A percentile compares a stretch with the other conserved stretches of the same genome.
phyloP scores from a whole-genome alignment of 2,329 filamentous ascomycete species.

The Stromatinia cepivora region DNA sequence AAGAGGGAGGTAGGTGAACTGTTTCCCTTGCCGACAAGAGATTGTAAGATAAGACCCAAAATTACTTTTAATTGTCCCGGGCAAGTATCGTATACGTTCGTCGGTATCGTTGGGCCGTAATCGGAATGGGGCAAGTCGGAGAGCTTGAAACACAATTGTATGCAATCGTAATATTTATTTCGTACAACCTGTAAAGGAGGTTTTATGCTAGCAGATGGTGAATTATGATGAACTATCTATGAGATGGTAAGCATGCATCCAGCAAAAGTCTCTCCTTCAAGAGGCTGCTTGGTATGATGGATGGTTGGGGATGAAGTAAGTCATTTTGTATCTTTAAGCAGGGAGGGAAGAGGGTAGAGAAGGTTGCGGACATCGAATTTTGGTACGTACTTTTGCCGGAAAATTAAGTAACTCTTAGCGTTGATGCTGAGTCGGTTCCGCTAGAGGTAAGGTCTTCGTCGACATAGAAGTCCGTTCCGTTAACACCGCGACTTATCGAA shows the following conservation, averaged over 20 bases:
- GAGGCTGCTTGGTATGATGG: background rate
- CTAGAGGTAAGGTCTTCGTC: slow-evolving; percentile 13
- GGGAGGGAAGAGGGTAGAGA: background rate
- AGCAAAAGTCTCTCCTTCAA: background rate
- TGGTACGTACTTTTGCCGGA: slow-evolving; percentile 6
- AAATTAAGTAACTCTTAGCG: background rate
- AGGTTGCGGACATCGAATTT: background rate
- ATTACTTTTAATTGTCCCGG: background rate
- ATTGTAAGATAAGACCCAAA: background rate
- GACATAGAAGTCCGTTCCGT: background rate
- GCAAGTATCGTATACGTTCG: background rate
- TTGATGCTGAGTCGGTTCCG: slow-evolving; percentile 8
- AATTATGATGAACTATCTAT: background rate
- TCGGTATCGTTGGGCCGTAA: background rate
- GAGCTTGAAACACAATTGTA: background rate
- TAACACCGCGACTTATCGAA: slow-evolving; percentile 10
- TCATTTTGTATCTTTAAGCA: background rate
- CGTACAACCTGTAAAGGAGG: background rate
- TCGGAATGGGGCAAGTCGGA: background rate
- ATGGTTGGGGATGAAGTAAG: slow-evolving; percentile 7
- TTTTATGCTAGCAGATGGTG: background rate
- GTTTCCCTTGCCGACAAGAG: background rate
- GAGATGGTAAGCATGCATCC: background rate
- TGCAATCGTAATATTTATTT: background rate
- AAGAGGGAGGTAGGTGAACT: background rate